Base-by-base conservation (phyloP, 768 basidiomycete genomes). In the Strobilomyces confusus region DNA sequence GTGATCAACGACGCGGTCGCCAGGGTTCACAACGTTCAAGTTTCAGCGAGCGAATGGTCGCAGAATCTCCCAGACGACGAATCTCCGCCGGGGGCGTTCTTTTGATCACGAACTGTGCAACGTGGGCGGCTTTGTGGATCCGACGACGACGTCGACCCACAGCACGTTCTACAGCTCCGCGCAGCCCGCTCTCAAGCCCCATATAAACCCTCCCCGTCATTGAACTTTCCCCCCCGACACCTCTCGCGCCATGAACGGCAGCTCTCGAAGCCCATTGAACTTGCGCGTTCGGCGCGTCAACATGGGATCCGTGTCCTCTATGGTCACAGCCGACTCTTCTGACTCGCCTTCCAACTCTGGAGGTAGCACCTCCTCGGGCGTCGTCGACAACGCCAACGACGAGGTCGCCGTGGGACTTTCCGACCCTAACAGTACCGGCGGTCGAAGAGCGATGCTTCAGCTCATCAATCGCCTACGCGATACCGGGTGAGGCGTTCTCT, bases 351-450 rank as follows among this genome's bases (percentile, higher is more conserved):
- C 34, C 12, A 37, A 42, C 15, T n/a, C 14, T 19, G 15, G 25
- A 15, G 8, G 17, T 6, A 33, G 2, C 38, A 12, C 51, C 15
- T 9, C 33, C 13, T 25, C 50, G 13, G 29, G 12, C 41, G 5
- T 34, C 20, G 30, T 29, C 29, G 34, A 48, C 5, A 7, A 23
- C 4, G 0, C 12, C 20, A 13, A 50, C 0, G 34, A 49, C 8
- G 57, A 58, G 1, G 48, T 54, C 8, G 73, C n/a, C n/a, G 75
- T 86, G 5, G 85, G 85, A 0, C 72, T 87, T 0, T 79, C 81
- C 0, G 75, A 79, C 54, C 71, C 78, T 0, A 59, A 67, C 13
- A 64, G 76, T 17, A 69, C 76, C 0, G 65, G 71, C 4, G 68
- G 66, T 1, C 72, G 82, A 7, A 75, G 78, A 5, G 71, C 66